Conservation (phyloP, 805 yeast genomes). For the Cyberlindnera bimundalis region DNA sequence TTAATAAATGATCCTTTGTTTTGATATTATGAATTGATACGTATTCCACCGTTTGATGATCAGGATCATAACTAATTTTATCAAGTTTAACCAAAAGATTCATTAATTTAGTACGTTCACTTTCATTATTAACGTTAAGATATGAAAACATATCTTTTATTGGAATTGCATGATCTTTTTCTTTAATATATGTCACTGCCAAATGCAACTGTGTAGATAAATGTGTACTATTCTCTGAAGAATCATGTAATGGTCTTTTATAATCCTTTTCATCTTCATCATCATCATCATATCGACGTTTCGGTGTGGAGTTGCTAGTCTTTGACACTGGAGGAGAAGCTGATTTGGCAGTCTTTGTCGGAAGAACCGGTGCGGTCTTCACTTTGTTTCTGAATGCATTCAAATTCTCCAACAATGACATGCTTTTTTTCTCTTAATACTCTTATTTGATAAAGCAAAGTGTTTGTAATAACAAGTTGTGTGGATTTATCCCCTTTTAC, state of each 20-base stretch:
- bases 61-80: conserved; percentile 66
- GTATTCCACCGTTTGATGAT: conserved; percentile 69
- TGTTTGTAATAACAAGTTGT: too few relatives aligned
- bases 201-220: conserved; percentile 82
- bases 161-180: conserved; percentile 62
- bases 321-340: conserved; percentile 29
- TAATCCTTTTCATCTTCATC: conserved; percentile 26
- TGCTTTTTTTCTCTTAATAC: too few relatives aligned
- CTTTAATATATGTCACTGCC: conserved; percentile 87
- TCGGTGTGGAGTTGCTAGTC: conserved; percentile 6
- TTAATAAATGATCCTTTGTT: conserved; percentile 70
- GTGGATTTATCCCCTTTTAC: too few relatives aligned
- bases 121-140: conserved; percentile 44
- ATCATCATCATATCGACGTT: conserved; percentile 20
- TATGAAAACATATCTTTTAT: conserved; percentile 64
- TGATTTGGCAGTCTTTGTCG: conserved; percentile 22
- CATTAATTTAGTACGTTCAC: conserved; percentile 61
- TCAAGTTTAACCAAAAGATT: conserved; percentile 73
- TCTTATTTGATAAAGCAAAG: too few relatives aligned
- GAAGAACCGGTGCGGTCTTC: conserved; percentile 54
- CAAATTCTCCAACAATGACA: conserved; percentile 47
- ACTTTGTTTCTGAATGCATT: conserved; percentile 63
- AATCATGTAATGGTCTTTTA: conserved; percentile 31
- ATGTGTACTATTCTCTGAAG: conserved; percentile 40
- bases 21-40: conserved; percentile 86